These are phyloP conservation scores for Alternaria sp. DNA, from an alignment of 2,329 filamentous ascomycete genomes.

Conservation along the genomic window DNA sequence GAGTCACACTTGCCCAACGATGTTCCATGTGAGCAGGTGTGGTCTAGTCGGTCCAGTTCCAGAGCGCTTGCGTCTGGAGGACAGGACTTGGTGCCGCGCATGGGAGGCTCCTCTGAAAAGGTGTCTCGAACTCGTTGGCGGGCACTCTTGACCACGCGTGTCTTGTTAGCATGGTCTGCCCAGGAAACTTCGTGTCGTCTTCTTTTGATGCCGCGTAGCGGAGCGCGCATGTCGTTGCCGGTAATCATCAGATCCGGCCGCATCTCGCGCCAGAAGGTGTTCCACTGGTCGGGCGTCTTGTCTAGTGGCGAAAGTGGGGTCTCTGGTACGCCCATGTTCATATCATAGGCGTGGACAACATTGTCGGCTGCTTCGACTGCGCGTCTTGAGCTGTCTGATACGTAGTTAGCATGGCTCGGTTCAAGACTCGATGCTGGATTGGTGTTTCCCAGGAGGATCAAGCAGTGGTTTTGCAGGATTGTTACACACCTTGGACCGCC, in stretches of 20 bases:
- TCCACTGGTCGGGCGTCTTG: constrained; percentile 34
- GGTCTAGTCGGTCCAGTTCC: constrained; percentile 27
- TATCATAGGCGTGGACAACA: constrained; percentile 76
- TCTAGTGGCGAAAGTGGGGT: constrained; percentile 58
- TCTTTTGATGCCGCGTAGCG: constrained; percentile 53
- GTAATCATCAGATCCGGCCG: constrained; percentile 54
- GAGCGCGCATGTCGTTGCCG: constrained; percentile 50
- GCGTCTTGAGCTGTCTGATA: constrained; percentile 69
- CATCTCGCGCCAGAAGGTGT: constrained; percentile 42
- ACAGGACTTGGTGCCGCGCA: constrained; percentile 24
- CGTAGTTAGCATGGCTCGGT: constrained; percentile 10
- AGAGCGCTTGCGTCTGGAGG: constrained; percentile 15
- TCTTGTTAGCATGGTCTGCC: constrained; percentile 28
- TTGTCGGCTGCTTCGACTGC: constrained; percentile 78
- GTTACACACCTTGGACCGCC: constrained; percentile 65
- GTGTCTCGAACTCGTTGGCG: constrained; percentile 37
- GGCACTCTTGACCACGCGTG: constrained; percentile 32
- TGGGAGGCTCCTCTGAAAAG: constrained; percentile 38
- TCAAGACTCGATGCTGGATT: neutral
- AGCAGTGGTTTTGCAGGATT: neutral
- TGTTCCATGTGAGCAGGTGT: constrained; percentile 29
- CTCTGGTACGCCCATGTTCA: constrained; percentile 77
- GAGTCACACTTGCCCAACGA: constrained; percentile 32
- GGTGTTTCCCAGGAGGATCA: neutral
- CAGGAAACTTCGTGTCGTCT: constrained; percentile 49